Base-by-base conservation (phyloP, 129 eudicot genomes). In the Kitagawia praeruptora region DNA sequence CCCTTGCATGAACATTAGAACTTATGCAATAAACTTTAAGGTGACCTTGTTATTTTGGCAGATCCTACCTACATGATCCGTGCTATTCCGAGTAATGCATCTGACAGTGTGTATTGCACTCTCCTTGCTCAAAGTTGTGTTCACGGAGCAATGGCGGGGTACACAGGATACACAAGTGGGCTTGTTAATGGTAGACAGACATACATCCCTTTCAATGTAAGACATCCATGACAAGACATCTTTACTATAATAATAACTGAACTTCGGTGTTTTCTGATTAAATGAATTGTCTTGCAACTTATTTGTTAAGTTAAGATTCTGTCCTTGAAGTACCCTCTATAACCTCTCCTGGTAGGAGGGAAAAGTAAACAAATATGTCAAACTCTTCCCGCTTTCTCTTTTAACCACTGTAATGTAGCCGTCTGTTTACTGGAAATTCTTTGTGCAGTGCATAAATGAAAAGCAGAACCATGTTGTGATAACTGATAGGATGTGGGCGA, bases 401-500 rank as follows among this genome's bases (percentile, higher is more conserved):
- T 73, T n/a, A 23, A 8, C 8, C 8, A 40, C 12, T 5, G 18
- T 10, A 8, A 42, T n/a, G 34, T 80, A 11, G 78, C 40, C 53
- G 4, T 25, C 45, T 70, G 28, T 46, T 82, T 67, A 86, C 69
- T 63, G 70, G 76, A 66, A 74, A 77, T 49, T 75, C 81, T 53
- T n/a, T 31, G 11, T 84, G 87, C 91, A 89, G 89, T 88, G 93
- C 70, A 85, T 89, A 37, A 89, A 82, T 54, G 93, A 87, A 67
- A 69, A 77, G 76, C 89, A 80, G 64, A 89, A 89, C 51, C 70
- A 78, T 48, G 91, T 89, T 28, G 91, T 87, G 63, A 87, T 89
- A 61, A 89, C 92, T 0, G 92, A 89, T 71, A 86, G 90, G 84
- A 89, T 89, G 92, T 89, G 93, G 93, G 93, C 93, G n/a, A 82